phyloP scores from a whole-genome alignment of 345 rosid species.

The Lumnitzera littorea region DNA sequence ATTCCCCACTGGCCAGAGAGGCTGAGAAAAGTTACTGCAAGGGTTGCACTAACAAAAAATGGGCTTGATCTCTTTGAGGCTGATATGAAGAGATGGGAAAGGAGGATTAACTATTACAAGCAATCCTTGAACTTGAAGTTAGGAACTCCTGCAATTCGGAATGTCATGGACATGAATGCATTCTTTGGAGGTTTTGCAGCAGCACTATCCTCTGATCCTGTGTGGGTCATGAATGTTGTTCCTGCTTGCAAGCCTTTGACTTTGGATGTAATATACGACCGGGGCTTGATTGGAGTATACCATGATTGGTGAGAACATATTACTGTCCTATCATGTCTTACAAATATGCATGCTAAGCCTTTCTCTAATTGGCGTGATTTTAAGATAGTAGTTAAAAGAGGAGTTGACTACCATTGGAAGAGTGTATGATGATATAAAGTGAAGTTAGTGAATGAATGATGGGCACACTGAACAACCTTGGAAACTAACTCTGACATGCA shows the following conservation, averaged over 20 bases:
- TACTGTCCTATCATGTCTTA: conserved; percentile 1
- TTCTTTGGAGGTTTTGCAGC: conserved; percentile 95
- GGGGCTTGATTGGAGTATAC: conserved; percentile 85
- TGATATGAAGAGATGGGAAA: conserved; percentile 80
- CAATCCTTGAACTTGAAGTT: conserved; percentile 53
- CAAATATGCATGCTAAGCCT: neutral
- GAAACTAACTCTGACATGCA: no score
- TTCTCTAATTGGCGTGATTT: neutral
- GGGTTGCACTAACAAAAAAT: conserved; percentile 65
- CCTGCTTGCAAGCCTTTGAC: conserved; percentile 79
- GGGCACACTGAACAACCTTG: no score
- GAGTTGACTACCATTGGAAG: no score
- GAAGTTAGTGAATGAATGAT: no score
- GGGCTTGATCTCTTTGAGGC: conserved; percentile 87
- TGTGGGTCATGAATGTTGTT: conserved; percentile 96
- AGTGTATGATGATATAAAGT: no score
- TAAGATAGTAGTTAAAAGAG: no score
- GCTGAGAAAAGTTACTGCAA: conserved; percentile 60
- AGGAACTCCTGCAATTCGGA: conserved; percentile 70
- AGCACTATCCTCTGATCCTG: conserved; percentile 65
- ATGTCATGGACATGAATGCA: conserved; percentile 95
- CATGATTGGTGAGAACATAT: conserved; percentile 18
- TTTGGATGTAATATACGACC: conserved; percentile 67
- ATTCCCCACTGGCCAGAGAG: conserved; percentile 80
- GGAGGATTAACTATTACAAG: conserved; percentile 84